phyloP scores from a whole-genome alignment of 345 rosid species.

The Turritis glabra region DNA sequence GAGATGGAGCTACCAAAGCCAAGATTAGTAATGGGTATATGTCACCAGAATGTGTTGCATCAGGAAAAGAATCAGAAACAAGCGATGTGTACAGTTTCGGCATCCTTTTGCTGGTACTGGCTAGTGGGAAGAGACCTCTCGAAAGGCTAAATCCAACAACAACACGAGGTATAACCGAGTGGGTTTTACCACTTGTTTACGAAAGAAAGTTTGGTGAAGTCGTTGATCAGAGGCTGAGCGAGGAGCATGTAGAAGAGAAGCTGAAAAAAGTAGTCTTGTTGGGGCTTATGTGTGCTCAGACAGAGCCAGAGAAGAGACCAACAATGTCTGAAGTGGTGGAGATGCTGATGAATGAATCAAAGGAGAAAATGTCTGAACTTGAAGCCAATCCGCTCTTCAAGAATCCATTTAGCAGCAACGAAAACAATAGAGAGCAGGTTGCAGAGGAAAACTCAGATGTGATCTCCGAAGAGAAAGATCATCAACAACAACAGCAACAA shows the following conservation, averaged over 20 bases:
- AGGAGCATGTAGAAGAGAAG: constrained; percentile 58
- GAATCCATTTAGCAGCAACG: constrained; percentile 10
- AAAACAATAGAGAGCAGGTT: constrained; percentile 26
- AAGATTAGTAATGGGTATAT: constrained; percentile 80
- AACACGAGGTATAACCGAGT: constrained; percentile 68
- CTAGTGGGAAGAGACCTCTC: constrained; percentile 76
- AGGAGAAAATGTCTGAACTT: constrained; percentile 49
- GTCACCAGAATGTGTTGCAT: constrained; percentile 83
- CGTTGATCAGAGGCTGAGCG: constrained; percentile 69
- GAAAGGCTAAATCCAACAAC: constrained; percentile 78
- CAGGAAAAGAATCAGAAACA: constrained; percentile 82
- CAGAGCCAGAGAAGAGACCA: constrained; percentile 70
- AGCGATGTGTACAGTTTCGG: constrained; percentile 95
- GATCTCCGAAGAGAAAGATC: constrained; percentile 29
- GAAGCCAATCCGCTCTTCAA: constrained; percentile 72
- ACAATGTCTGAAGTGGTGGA: constrained; percentile 76
- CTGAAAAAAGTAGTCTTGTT: constrained; percentile 57
- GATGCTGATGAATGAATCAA: constrained; percentile 59
- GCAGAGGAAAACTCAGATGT: constrained; percentile 23
- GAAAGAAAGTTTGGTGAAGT: constrained; percentile 63
- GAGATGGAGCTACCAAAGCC: constrained; percentile 70
- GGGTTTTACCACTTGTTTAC: constrained; percentile 72
- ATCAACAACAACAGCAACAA: constrained; percentile 6
- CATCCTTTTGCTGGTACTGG: constrained; percentile 70
- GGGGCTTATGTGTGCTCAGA: constrained; percentile 72